Evolutionary conservation across 2,329 filamentous ascomycete species (phyloP).

Genomic region (Epichloe amarillans): DNA sequence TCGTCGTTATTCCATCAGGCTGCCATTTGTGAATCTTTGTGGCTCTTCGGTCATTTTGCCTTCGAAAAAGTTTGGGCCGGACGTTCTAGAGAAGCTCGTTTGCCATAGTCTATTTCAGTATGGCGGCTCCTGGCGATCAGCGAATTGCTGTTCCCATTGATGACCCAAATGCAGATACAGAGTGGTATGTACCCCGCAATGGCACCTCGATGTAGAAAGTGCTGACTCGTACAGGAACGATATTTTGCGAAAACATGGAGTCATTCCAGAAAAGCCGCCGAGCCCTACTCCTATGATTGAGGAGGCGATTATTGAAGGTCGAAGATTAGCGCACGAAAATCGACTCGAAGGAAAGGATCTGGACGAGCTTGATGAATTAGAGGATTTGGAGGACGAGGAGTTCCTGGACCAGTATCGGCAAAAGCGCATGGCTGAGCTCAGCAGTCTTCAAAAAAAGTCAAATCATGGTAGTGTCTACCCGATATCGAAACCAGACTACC

Average conservation of each 20-base stretch:
- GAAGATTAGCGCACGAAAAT: constrained; percentile 78
- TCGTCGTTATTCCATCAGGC: constrained; percentile 2
- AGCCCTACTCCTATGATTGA: constrained; percentile 94
- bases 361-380: constrained; percentile 83
- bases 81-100: not conserved
- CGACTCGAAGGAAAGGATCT: constrained; percentile 86
- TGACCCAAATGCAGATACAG: constrained; percentile 91
- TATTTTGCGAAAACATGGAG: constrained; percentile 87
- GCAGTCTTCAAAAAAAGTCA: constrained; percentile 58
- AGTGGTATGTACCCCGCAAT: constrained; percentile 54
- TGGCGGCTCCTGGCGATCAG: constrained; percentile 51
- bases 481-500: constrained; percentile 87
- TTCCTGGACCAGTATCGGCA: constrained; percentile 82
- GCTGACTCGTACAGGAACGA: constrained; percentile 61
- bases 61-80: not conserved
- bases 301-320: constrained; percentile 78
- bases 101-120: constrained; percentile 16
- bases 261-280: constrained; percentile 95
- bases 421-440: constrained; percentile 76
- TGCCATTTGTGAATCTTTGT: not conserved
- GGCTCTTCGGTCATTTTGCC: not conserved
- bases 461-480: constrained; percentile 87
- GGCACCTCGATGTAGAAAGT: constrained; percentile 1
- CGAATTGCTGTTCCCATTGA: constrained; percentile 73
- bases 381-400: constrained; percentile 88